Evolutionary conservation across 805 yeast species (phyloP).

Genomic region (Komagataella pseudopastoris): DNA sequence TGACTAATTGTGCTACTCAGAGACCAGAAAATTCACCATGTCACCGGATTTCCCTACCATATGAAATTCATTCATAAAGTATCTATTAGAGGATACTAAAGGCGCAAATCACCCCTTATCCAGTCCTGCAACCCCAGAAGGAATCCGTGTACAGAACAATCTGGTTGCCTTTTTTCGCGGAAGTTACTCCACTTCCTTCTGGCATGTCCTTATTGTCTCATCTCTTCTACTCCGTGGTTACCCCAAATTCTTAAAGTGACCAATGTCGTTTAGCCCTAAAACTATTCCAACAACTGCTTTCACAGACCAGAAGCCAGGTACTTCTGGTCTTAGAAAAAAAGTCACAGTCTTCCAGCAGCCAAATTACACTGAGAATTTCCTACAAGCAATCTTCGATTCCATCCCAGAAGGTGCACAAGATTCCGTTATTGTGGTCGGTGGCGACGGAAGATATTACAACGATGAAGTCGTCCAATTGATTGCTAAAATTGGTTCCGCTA

Average conservation of each 20-base stretch:
- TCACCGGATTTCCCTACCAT: too few relatives aligned
- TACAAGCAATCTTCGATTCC: conserved; percentile 73
- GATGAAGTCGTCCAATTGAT: conserved; percentile 70
- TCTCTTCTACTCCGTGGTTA: background rate
- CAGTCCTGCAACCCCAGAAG: too few relatives aligned
- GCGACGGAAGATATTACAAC: conserved; percentile 93
- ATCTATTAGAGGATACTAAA: too few relatives aligned
- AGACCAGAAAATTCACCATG: too few relatives aligned
- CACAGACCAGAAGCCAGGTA: conserved; percentile 93
- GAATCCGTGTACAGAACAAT: background rate
- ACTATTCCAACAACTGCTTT: conserved; percentile 57
- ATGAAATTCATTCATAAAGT: too few relatives aligned
- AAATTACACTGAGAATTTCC: conserved; percentile 85
- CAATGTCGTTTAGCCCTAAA: conserved; percentile 7
- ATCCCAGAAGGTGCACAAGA: conserved; percentile 80
- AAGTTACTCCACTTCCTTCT: background rate
- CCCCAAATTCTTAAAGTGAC: background rate
- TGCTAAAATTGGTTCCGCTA: conserved; percentile 77
- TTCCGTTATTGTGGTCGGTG: conserved; percentile 82
- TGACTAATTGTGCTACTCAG: too few relatives aligned
- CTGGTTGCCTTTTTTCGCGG: background rate
- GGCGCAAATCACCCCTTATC: too few relatives aligned
- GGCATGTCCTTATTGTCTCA: background rate
- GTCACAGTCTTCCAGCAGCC: conserved; percentile 68
- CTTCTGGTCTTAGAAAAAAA: conserved; percentile 91